These are phyloP conservation scores for Tuber borchii DNA, from an alignment of 495 filamentous ascomycete species.

Conservation along the genomic window DNA sequence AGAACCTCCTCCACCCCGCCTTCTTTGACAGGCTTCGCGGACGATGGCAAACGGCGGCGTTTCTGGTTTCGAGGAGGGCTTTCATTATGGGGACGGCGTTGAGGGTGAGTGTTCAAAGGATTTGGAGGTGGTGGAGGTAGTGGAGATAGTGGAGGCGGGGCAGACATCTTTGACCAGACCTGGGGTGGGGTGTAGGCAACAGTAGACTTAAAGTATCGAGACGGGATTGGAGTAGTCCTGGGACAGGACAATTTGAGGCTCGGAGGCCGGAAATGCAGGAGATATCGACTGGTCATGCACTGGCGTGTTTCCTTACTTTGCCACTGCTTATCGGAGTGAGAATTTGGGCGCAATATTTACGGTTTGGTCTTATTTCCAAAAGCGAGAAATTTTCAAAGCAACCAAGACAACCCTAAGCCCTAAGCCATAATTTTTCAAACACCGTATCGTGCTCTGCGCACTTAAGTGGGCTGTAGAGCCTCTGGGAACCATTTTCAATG, in stretches of 20 bases:
- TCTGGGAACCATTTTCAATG: neutral
- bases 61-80: neutral
- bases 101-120: neutral
- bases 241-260: neutral
- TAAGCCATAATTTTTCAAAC: neutral
- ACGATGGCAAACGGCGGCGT: constrained; percentile 14
- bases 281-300: neutral
- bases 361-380: neutral
- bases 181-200: neutral
- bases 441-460: neutral
- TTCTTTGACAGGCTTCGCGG: constrained; percentile 46
- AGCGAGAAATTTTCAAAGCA: neutral
- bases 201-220: neutral
- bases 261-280: neutral
- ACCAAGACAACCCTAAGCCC: neutral
- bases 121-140: neutral
- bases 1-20: constrained; percentile 70
- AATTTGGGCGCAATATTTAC: neutral
- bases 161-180: neutral
- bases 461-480: too few relatives aligned
- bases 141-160: neutral
- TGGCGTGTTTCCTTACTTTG: neutral
- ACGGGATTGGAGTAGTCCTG: neutral
- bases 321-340: too few relatives aligned
- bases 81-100: neutral